A percentile compares a stretch with the other conserved stretches of the same genome.
phyloP scores from a whole-genome alignment of 2,329 filamentous ascomycete species.

The Oidium heveae region DNA sequence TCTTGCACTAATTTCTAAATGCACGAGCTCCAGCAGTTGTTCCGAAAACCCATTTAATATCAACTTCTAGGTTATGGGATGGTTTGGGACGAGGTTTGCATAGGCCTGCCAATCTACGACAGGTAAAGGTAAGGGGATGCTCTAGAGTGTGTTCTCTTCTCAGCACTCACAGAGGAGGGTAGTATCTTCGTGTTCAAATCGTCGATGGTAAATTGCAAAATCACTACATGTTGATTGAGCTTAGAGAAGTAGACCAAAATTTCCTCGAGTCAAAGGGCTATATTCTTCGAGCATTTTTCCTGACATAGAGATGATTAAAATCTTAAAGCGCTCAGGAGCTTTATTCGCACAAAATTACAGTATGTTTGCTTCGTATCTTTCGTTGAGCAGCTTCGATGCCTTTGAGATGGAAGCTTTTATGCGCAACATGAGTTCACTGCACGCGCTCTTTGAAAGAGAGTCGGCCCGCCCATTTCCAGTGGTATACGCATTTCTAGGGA shows the following conservation, averaged over 20 bases:
- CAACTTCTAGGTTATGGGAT: background rate
- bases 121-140: background rate
- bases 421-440: background rate
- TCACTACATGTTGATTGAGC: background rate
- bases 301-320: background rate
- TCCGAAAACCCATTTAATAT: background rate
- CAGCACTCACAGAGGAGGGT: background rate
- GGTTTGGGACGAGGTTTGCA: background rate
- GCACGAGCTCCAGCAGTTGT: background rate
- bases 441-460: background rate
- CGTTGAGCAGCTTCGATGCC: background rate
- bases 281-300: background rate
- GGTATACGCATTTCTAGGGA: background rate
- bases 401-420: background rate
- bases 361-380: background rate
- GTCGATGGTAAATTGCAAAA: background rate
- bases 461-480: background rate
- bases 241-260: background rate
- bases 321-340: background rate
- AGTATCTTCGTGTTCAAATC: background rate
- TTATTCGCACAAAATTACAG: background rate
- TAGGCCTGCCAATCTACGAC: background rate
- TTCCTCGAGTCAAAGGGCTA: background rate
- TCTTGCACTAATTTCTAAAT: background rate
- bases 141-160: background rate